Evolutionary conservation across 1,284 basidiomycete species (phyloP).

Genomic region (Cutaneotrichosporon dermatis): DNA sequence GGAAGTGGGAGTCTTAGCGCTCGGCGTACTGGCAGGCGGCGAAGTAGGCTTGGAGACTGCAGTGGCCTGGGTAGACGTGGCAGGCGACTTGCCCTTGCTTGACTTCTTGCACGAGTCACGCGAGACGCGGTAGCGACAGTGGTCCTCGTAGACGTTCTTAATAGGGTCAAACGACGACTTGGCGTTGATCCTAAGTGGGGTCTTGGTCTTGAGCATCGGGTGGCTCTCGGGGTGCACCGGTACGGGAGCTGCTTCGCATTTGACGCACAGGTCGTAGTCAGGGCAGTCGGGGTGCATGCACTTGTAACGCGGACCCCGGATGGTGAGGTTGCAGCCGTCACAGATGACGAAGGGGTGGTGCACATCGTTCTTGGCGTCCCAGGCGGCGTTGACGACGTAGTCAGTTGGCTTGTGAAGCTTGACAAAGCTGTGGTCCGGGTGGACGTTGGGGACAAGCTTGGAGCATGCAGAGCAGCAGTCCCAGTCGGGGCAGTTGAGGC

Average conservation of each 20-base stretch:
- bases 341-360: slow-evolving; percentile 40
- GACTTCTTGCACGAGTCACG: slow-evolving; percentile 3
- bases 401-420: slow-evolving; percentile 59
- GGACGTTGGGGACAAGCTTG: slow-evolving; percentile 60
- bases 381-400: slow-evolving; percentile 26
- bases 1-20: background rate
- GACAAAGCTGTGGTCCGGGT: slow-evolving; percentile 73
- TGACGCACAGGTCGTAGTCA: slow-evolving; percentile 77
- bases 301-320: slow-evolving; percentile 52
- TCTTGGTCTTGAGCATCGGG: slow-evolving; percentile 72
- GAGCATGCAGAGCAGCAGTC: slow-evolving; percentile 66
- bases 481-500: slow-evolving; percentile 49
- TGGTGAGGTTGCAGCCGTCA: slow-evolving; percentile 40
- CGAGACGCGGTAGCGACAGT: slow-evolving; percentile 11
- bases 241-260: slow-evolving; percentile 75
- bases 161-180: slow-evolving; percentile 27
- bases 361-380: slow-evolving; percentile 52
- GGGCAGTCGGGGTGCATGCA: slow-evolving; percentile 71
- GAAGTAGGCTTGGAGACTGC: too few relatives aligned
- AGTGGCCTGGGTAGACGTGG: too few relatives aligned
- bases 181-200: slow-evolving; percentile 36
- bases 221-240: slow-evolving; percentile 68
- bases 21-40: too few relatives aligned
- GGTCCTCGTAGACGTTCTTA: slow-evolving; percentile 19
- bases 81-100: background rate